Base-by-base conservation (phyloP, 2,329 filamentous ascomycete species). In the Uncinocarpus reesii region DNA sequence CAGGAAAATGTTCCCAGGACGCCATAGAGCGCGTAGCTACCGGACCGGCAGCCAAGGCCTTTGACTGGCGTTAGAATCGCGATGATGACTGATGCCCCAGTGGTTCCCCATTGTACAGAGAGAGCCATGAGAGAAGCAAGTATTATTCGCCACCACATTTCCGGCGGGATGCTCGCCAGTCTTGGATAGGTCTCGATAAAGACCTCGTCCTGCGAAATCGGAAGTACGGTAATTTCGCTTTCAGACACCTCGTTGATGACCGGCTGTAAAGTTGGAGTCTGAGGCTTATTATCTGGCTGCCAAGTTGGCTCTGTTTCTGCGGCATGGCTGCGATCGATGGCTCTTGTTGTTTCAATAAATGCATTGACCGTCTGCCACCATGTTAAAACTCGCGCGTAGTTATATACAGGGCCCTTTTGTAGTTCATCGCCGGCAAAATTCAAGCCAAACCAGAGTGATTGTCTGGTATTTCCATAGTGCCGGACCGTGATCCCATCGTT, bases 351-450 rank as follows among this genome's bases (percentile, higher is more conserved):
- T 18, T 36, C 20, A 8, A 45, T 45, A 18, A 45, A 45, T 13
- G 29, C 31, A 11, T 34, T 35, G 21, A 23, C 31, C 8, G 29
- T 36, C 32, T 45, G 42, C 31, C 31, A 45, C 42, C 42, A 45
- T 8, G 42, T 36, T 21, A 45, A 45, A 11, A 36, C 15, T 11
- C 42, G 28, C 13, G 42, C 42, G 28, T 45, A 45, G 15, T 45
- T 45, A 26, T 45, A 45, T 23, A 45, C 29, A 10, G 42, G 42
- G 7, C 42, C 42, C 23, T 45, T 45, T 16, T 45, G 42, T 21
- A 45, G 32, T 11, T 45, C 42, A 23, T 45, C 42, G 26, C 42
- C 42, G 7, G 42, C 42, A 28, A 45, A 45, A 36, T 32, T 45
- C 13, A 45, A 16, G 4, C 42, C 42, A 28, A 45, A 15, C 42